Conservation (phyloP, 1,284 basidiomycete genomes). For the Trichosporon inkin region DNA sequence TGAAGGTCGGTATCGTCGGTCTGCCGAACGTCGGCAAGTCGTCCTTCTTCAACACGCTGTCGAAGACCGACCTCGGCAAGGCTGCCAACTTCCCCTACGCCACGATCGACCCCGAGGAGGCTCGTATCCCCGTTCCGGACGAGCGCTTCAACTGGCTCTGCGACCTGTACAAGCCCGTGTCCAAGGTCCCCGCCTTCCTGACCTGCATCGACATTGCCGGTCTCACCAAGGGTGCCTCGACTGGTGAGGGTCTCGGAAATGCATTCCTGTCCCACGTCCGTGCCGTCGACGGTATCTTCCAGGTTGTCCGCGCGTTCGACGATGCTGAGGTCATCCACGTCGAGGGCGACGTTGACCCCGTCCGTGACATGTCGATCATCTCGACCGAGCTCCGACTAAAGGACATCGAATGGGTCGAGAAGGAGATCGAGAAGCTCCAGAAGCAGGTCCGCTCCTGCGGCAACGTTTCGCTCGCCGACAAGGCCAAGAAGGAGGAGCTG, state of each 20-base stretch:
- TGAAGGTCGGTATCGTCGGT: constrained; percentile 78
- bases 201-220: constrained; percentile 99
- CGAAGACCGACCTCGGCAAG: constrained; percentile 87
- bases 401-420: constrained; percentile 99
- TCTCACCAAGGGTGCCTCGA: constrained; percentile 92
- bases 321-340: constrained; percentile 99
- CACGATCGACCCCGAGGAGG: constrained; percentile 83
- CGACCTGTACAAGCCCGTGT: constrained; percentile 82
- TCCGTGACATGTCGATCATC: constrained; percentile 98
- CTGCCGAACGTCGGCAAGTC: constrained; percentile 92
- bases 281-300: constrained; percentile 98
- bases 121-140: constrained; percentile 97
- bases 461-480: constrained; percentile 80
- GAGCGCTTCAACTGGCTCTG: constrained; percentile 91
- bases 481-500: constrained; percentile 94
- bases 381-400: constrained; percentile 88
- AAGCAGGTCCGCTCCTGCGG: constrained; percentile 61
- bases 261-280: constrained; percentile 97
- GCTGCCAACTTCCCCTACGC: constrained; percentile 99
- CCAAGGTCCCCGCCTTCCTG: constrained; percentile 85
- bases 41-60: constrained; percentile 91
- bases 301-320: constrained; percentile 95
- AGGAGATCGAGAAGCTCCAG: constrained; percentile 75
- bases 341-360: constrained; percentile 93
- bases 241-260: constrained; percentile 96